Base-by-base conservation (phyloP, 179 eudicot genomes). In the Patellifolia procumbens region DNA sequence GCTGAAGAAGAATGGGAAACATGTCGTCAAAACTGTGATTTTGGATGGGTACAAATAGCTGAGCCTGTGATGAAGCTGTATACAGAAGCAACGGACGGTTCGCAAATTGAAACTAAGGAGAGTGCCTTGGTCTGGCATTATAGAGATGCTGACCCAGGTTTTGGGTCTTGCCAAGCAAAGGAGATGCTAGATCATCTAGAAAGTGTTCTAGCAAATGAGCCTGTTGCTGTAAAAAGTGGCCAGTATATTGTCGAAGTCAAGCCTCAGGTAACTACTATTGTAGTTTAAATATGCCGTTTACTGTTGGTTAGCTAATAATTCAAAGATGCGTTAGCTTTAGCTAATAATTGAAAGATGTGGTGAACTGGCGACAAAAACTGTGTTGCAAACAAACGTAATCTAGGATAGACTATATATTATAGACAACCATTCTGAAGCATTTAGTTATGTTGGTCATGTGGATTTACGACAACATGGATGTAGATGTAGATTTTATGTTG, bases 181-280 rank as follows among this genome's bases (percentile, higher is more conserved):
- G 97, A 92, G 82, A 87, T 92, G 86, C 81, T 88, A 65, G 97
- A 92, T 72, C 97, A 92, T 83, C 84, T 92, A 20, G 94, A 92
- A 81, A 92, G 96, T 86, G 97, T 91, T 75, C 86, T 92, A 32
- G 92, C 94, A 58, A 92, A 91, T 80, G 97, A 92, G 80, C 94
- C 97, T 34, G 97, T 92, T 68, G 72, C 94, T n/a, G 96, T 91
- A 28, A 92, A 91, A 80, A 88, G 91, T 53, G 94, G 97, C 55
- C 94, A 86, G 61, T 74, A 79, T 75, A 84, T 88, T 53, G 93
- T 91, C 10, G 97, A 91, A 87, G 93, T 91, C 51, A 90, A 88
- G 76, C 97, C 94, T 34, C 92, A 91, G 93, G 97, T 92, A 80
- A 68, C 73, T 66, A 49, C 32, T 53, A 13, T 67, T 55, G 32